Evolutionary conservation across 2,329 filamentous ascomycete genomes (phyloP), one percentile per base, ranked within the genome.

Genomic region (Apiospora saccharicola): DNA sequence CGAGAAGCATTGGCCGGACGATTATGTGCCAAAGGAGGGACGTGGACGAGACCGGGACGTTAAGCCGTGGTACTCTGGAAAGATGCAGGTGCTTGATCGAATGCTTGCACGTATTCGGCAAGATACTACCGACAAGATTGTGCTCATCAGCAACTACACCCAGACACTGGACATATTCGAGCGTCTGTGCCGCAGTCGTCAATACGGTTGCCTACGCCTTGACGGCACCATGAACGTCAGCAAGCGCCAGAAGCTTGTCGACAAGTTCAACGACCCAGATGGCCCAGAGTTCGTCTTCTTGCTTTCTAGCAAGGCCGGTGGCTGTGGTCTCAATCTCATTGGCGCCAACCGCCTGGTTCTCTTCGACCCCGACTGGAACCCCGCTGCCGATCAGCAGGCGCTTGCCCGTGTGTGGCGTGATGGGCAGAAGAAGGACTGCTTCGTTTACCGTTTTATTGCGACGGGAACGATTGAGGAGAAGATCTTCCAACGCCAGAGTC

Each of bases 391-490:
- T 79, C 96, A 99, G 82, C 96, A 99, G 84, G 96, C 96, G 4
- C 89, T 99, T 43, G 96, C 96, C 47, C 93, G 96, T 86, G 96
- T 99, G 26, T 99, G 96, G 96, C 94, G 96, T 87, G 96, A 99
- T 78, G 96, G 96, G 0, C 96, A 99, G 83, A 98, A 97, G 88
- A 99, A 99, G 81, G 96, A 99, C 79, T 99, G 96, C 80, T 99
- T 99, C 78, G 96, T 99, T 22, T 99, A 99, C 82, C 93, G 96
- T n/a, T 99, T 99, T 84, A 99, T 99, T 78, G 94, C 95, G 0
- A 98, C 97, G 0, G 96, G 96, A 4, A 98, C 95, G 0, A 99
- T 99, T 74, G 96, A 99, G 80, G 96, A 99, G 83, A 99, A 99
- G 85, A 98, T 99, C 77, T 99, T 99, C 85, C 96, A 99, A 82